Evolutionary conservation across 306 rosid genomes (phyloP).

Genomic region (Lablab purpureus): DNA sequence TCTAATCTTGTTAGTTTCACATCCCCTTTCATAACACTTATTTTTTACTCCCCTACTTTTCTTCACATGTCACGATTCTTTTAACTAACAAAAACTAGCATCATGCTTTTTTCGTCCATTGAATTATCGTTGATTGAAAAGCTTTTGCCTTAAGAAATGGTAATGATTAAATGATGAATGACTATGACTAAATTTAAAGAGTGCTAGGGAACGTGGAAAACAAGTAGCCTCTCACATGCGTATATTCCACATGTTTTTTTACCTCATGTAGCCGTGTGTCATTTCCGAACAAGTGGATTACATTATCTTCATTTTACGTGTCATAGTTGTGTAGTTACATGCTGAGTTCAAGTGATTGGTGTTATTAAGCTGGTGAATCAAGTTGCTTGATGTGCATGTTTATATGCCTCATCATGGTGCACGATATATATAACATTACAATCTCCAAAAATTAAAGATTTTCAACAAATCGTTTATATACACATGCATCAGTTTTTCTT

Average conservation of each 20-base stretch:
- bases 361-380: background rate
- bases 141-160: background rate
- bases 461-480: no score
- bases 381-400: slow-evolving; percentile 13
- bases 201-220: background rate
- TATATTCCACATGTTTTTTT: background rate
- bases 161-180: background rate
- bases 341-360: background rate
- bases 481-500: no score
- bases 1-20: background rate
- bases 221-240: background rate
- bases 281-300: background rate
- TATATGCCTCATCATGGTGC: background rate
- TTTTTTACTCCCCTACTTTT: background rate
- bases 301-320: slow-evolving; percentile 2
- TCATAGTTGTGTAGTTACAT: background rate
- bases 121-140: background rate
- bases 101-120: background rate
- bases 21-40: background rate
- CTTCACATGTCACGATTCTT: background rate
- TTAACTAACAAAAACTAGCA: background rate
- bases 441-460: background rate
- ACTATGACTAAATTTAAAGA: background rate
- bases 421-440: slow-evolving; percentile 13
- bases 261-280: background rate